Base-by-base conservation (phyloP, 768 basidiomycete species). In the Tulasnella sp. region DNA sequence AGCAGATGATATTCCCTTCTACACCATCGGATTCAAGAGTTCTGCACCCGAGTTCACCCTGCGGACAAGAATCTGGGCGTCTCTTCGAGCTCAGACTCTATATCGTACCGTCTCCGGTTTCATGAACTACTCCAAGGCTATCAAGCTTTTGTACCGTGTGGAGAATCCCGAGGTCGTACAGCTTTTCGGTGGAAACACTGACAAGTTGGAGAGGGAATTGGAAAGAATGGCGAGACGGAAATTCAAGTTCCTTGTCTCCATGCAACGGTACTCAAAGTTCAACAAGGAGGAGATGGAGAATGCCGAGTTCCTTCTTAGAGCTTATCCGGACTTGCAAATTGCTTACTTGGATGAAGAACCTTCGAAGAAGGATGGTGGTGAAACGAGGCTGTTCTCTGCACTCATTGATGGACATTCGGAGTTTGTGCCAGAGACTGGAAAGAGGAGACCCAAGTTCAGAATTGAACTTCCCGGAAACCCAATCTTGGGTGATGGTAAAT, bases 71-170 rank as follows among this genome's bases (percentile, higher is more conserved):
- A 99, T 99, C 61, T 99, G 95, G 95, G 92, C 95, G 7, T 96
- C 93, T 4, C 77, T 99, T 7, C 88, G 95, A 48, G 95, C 95
- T 15, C 95, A 99, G 70, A 99, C 95, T 1, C 77, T 99, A 16
- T 98, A 99, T 64, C 81, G 95, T 58, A 99, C 95, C 12, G 93
- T 99, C 15, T 96, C 95, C 31, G 95, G 95, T 45, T 96, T 99
- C 88, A 98, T 98, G 95, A 99, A 99, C 70, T 98, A 99, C 66
- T 81, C 87, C 58, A 99, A 99, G 71, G 95, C 95, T 10, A 98
- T 99, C 78, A 99, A 99, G 65, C 71, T 99, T 31, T 76, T 99
- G n/a, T 93, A 98, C 66, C 89, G 93, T 51, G 95, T 99, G 37
- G 95, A 99, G 70, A 98, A 98, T 69, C 95, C 95, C 6, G 95